These are phyloP conservation scores for Vachellia collinsii DNA, from an alignment of 306 rosid genomes.

Conservation along the genomic window DNA sequence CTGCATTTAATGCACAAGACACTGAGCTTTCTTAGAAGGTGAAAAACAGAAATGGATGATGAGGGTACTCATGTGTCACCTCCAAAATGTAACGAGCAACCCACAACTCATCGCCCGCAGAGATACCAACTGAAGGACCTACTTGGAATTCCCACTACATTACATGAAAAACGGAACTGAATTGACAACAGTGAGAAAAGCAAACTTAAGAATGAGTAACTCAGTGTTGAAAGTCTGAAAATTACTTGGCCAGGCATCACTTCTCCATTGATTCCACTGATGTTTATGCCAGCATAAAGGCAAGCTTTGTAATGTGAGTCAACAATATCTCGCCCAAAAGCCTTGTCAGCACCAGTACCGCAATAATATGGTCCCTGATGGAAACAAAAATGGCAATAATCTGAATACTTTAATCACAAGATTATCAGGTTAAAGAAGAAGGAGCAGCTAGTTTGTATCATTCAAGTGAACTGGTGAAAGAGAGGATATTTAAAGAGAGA, in stretches of 20 bases:
- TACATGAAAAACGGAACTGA: neutral
- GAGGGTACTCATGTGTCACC: slow-evolving; percentile 46
- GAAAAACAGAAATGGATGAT: neutral
- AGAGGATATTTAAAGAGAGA: neutral
- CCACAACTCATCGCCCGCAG: slow-evolving; percentile 91
- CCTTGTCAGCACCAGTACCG: slow-evolving; percentile 81
- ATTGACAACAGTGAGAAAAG: neutral
- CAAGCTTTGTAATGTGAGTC: slow-evolving; percentile 95
- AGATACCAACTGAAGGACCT: slow-evolving; percentile 87
- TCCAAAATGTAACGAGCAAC: slow-evolving; percentile 95
- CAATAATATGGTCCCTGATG: slow-evolving; percentile 93
- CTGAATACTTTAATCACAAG: neutral
- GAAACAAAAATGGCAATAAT: neutral
- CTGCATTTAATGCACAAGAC: neutral
- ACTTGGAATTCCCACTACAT: slow-evolving; percentile 98
- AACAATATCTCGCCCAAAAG: slow-evolving; percentile 87
- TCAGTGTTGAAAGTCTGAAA: neutral
- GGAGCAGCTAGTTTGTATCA: neutral
- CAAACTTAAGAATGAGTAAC: neutral
- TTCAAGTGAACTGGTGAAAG: neutral
- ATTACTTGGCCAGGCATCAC: slow-evolving; percentile 97
- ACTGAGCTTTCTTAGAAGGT: neutral
- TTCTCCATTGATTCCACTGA: slow-evolving; percentile 92
- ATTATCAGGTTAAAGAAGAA: neutral
- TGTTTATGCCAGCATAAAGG: slow-evolving; percentile 82